Conservation (phyloP, 768 basidiomycete species). For the Pleurotus cornucopiae region DNA sequence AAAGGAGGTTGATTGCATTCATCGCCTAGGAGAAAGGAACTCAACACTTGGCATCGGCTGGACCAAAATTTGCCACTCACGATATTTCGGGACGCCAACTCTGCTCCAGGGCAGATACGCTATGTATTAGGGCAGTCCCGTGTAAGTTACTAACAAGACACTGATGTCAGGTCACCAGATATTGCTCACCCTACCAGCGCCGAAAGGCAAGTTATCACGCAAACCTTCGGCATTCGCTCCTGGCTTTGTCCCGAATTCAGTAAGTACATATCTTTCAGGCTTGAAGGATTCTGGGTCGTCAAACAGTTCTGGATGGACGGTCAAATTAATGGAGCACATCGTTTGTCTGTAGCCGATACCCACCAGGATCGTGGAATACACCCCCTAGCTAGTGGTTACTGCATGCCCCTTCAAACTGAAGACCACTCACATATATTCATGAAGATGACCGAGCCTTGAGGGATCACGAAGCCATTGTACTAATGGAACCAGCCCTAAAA, state of each 20-base stretch:
- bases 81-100: conserved; percentile 12
- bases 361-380: neutral
- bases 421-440: neutral
- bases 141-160: neutral
- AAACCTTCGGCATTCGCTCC: conserved; percentile 12
- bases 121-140: neutral
- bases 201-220: conserved; percentile 12
- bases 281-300: conserved; percentile 9
- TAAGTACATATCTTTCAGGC: conserved; percentile 13
- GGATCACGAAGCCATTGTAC: neutral
- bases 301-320: neutral
- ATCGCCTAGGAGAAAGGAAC: conserved; percentile 13
- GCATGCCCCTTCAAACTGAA: too few relatives aligned
- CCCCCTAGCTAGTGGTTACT: neutral
- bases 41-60: neutral
- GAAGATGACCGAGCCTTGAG: neutral
- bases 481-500: neutral
- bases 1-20: conserved; percentile 22
- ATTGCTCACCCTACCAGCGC: conserved; percentile 13
- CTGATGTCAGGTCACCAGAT: neutral
- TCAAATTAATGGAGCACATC: neutral
- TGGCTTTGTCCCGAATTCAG: conserved; percentile 13
- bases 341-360: neutral
- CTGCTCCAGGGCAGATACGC: conserved; percentile 17
- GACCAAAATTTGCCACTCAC: conserved; percentile 7